Conservation (phyloP, 345 rosid genomes). For the Hibiscus trionum region DNA sequence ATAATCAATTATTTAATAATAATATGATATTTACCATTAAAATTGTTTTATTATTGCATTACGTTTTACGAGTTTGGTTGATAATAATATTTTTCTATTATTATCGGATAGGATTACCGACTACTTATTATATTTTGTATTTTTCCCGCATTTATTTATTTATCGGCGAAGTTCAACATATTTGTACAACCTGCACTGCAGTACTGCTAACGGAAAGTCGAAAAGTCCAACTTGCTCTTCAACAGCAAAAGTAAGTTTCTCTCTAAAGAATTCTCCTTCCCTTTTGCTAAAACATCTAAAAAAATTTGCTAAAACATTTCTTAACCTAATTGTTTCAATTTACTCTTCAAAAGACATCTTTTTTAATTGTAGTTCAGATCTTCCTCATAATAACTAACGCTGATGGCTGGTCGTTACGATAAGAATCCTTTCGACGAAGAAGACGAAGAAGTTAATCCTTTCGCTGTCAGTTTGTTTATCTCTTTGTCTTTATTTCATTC, state of each 20-base stretch:
- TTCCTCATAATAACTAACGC: neutral
- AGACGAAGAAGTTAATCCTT: conserved; percentile 78
- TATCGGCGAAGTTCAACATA: neutral
- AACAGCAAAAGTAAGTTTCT: conserved; percentile 1
- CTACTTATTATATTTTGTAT: neutral
- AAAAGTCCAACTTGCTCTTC: neutral
- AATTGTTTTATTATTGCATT: no score
- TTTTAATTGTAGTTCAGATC: neutral
- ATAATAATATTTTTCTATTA: no score
- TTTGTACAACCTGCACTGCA: neutral
- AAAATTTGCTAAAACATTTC: neutral
- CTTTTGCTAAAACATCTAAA: neutral
- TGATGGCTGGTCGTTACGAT: conserved; percentile 83
- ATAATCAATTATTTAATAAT: no score
- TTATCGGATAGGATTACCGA: neutral
- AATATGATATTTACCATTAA: no score
- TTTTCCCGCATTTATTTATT: conserved; percentile 8
- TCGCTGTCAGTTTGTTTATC: conserved; percentile 47
- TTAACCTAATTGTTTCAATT: conserved; percentile 10
- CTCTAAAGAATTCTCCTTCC: neutral
- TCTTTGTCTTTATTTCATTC: neutral
- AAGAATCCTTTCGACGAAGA: conserved; percentile 85
- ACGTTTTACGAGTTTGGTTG: no score
- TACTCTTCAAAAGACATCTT: neutral
- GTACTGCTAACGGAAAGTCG: neutral